Evolutionary conservation across 768 basidiomycete species (phyloP), one percentile per base, ranked within the genome.

Genomic region (Tricholoma flavovirens): DNA sequence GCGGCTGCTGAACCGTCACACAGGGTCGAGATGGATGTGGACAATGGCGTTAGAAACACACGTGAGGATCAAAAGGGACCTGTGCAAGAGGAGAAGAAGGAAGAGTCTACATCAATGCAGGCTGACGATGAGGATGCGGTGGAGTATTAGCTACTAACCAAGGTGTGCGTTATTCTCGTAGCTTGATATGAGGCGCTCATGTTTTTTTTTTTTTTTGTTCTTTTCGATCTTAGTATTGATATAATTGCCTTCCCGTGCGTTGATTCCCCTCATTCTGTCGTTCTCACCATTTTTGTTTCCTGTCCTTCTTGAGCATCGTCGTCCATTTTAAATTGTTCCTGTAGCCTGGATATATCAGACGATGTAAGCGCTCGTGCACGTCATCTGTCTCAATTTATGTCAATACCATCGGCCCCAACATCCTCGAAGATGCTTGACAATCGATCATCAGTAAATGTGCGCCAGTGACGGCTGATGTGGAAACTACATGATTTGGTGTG

Each of bases 111-210:
- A 35, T 67, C 77, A 7, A 78, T 81, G 72, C 82, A 79, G 60
- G 84, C 82, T 49, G 87, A 89, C 56, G 88, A 87, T 60, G 88
- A 90, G 59, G 88, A 90, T 66, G 88, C 87, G 10, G 87, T 90
- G 45, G 88, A 90, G 72, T 90, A 90, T 73, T 89, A 77, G 70
- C 66, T 56, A 62, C 59, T 58, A 33, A 64, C 50, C 53, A 63
- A 57, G 60, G 63, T 64, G 49, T 30, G 59, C 7, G 11, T 49
- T 19, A 8, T 50, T 42, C 17, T 21, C 33, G 21, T 32, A 22
- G 4, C 29, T 17, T 38, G n/a, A 26, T 10, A 12, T 15, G 29
- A 35, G 19, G 32, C 26, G 21, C 29, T 24, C 5, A 38, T 56
- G 5, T 50, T n/a, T 5, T 8, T 12, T n/a, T 5, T 8, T 12